These are phyloP conservation scores for Lasiodiplodia sp. DNA, from an alignment of 2,329 filamentous ascomycete genomes.

Conservation along the genomic window DNA sequence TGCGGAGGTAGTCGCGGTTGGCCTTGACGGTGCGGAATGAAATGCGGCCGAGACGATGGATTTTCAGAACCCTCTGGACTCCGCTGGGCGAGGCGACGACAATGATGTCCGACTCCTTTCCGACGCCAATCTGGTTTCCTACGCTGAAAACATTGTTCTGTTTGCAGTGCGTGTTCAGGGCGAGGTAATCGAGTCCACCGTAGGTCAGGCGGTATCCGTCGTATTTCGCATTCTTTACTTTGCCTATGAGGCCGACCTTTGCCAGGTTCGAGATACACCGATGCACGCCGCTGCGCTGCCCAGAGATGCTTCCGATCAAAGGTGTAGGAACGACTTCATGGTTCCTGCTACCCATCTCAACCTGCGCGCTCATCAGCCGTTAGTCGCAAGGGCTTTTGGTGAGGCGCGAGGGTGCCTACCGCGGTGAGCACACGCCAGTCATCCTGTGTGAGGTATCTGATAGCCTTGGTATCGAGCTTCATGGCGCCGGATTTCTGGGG, in stretches of 20 bases:
- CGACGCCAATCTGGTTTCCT: slow-evolving; percentile 92
- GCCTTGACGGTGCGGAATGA: slow-evolving; percentile 96
- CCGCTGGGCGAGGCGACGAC: slow-evolving; percentile 85
- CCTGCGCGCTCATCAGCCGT: slow-evolving; percentile 62
- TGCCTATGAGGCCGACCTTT: slow-evolving; percentile 89
- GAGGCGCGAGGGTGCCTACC: slow-evolving; percentile 58
- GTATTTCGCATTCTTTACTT: slow-evolving; percentile 94
- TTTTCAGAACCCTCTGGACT: slow-evolving; percentile 85
- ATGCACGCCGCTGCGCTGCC: slow-evolving; percentile 77
- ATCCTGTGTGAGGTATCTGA: slow-evolving; percentile 89
- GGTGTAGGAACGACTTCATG: slow-evolving; percentile 95
- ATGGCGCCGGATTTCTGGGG: slow-evolving; percentile 59
- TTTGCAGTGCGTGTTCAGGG: slow-evolving; percentile 86
- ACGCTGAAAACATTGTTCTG: slow-evolving; percentile 86
- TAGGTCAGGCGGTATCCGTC: slow-evolving; percentile 97
- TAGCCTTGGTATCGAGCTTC: slow-evolving; percentile 93
- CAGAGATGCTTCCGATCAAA: slow-evolving; percentile 83
- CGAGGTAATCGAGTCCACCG: slow-evolving; percentile 96
- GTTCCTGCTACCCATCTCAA: slow-evolving; percentile 93
- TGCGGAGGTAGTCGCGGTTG: slow-evolving; percentile 93
- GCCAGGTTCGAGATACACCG: slow-evolving; percentile 88
- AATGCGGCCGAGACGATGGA: slow-evolving; percentile 92
- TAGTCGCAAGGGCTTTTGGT: slow-evolving; percentile 44
- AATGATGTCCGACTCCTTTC: slow-evolving; percentile 97
- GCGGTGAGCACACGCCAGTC: slow-evolving; percentile 96